phyloP scores from a whole-genome alignment of 306 rosid species.

The Canavalia gladiata region DNA sequence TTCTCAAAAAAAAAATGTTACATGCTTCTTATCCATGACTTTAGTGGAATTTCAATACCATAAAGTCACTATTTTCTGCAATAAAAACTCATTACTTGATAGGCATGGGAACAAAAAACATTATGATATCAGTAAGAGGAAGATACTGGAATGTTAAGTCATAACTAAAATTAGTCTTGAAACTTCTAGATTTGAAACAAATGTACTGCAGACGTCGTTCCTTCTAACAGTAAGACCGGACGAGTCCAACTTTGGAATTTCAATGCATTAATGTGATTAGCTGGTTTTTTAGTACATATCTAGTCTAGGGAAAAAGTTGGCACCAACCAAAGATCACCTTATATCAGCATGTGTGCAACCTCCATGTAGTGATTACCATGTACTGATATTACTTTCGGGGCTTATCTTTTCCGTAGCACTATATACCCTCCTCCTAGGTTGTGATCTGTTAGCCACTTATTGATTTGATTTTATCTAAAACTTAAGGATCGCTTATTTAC shows the following conservation, averaged over 20 bases:
- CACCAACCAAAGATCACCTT: slow-evolving; percentile 33
- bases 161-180: background rate
- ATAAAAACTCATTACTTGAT: background rate
- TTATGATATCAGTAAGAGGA: background rate
- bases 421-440: slow-evolving; percentile 22
- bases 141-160: background rate
- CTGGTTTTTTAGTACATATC: slow-evolving; percentile 7
- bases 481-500: background rate
- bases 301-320: slow-evolving; percentile 15
- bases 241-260: slow-evolving; percentile 17
- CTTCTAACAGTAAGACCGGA: background rate
- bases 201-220: background rate
- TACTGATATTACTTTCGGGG: background rate
- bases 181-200: slow-evolving; percentile 19
- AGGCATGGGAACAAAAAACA: background rate
- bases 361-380: background rate
- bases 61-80: background rate
- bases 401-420: slow-evolving; percentile 34
- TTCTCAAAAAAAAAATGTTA: background rate
- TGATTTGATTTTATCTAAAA: slow-evolving; percentile 17
- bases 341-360: slow-evolving; percentile 32
- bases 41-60: background rate
- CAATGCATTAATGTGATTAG: background rate
- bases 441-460: slow-evolving; percentile 21
- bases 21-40: background rate